Percentiles rank a stretch among this genome's conserved stretches.
Evolutionary conservation across 345 rosid species (phyloP).

Genomic region (Psidium friedrichsthalianum): DNA sequence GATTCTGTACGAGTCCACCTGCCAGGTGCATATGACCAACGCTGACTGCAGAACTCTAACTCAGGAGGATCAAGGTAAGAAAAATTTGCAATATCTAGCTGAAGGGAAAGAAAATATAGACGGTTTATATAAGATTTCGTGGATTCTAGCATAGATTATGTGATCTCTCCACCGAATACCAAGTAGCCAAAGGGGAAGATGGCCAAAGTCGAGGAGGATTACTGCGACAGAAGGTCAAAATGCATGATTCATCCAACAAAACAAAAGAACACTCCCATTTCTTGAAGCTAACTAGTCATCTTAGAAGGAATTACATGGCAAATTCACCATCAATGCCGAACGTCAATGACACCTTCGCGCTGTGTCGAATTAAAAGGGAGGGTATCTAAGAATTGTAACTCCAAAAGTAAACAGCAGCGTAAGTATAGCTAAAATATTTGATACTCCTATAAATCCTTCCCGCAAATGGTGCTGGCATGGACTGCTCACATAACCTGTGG

Average conservation of each 20-base stretch:
- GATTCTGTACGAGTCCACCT: neutral
- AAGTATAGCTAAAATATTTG: neutral
- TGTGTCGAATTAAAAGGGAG: neutral
- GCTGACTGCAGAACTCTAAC: neutral
- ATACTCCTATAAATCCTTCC: neutral
- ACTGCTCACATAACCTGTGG: neutral
- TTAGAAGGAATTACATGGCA: neutral
- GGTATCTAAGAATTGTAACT: neutral
- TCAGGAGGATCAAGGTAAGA: neutral
- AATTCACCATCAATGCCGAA: neutral
- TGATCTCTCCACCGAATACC: neutral
- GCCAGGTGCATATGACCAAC: neutral
- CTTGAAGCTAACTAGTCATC: neutral
- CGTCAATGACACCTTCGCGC: neutral
- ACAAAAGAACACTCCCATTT: neutral
- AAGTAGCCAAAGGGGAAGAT: neutral
- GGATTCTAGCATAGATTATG: neutral
- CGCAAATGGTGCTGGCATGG: neutral
- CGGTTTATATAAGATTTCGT: neutral
- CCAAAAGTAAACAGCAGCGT: neutral
- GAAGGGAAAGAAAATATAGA: neutral
- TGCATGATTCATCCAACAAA: neutral
- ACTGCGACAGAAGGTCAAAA: neutral
- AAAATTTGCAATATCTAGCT: neutral
- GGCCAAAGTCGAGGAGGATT: neutral